These are phyloP conservation scores for Chalciporus piperatus DNA, from an alignment of 768 basidiomycete species.

Conservation along the genomic window DNA sequence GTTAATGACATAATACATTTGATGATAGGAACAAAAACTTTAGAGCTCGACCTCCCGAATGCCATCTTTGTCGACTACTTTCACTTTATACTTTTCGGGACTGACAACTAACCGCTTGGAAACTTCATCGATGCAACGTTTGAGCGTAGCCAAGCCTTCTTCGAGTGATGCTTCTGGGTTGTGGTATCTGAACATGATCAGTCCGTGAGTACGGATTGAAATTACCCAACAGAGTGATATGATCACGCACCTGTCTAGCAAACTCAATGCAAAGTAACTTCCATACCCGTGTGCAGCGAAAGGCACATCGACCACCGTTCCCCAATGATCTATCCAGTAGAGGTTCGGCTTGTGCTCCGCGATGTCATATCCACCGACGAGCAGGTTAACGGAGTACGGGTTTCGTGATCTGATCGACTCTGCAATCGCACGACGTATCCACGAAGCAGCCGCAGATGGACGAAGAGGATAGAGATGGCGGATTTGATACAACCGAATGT, in stretches of 20 bases:
- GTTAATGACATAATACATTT: slow-evolving; percentile 4
- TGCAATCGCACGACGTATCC: slow-evolving; percentile 90
- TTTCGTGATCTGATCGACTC: slow-evolving; percentile 83
- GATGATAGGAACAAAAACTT: slow-evolving; percentile 1
- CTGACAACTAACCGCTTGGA: slow-evolving; percentile 78
- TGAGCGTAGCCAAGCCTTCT: slow-evolving; percentile 80
- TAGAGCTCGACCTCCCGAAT: slow-evolving; percentile 76
- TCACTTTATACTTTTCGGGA: slow-evolving; percentile 81
- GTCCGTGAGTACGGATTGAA: slow-evolving; percentile 3
- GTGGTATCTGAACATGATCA: slow-evolving; percentile 63
- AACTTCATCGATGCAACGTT: slow-evolving; percentile 87
- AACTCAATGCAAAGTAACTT: slow-evolving; percentile 86
- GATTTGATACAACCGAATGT: slow-evolving; percentile 94
- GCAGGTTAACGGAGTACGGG: slow-evolving; percentile 89
- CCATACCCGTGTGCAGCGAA: slow-evolving; percentile 97
- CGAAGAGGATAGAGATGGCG: slow-evolving; percentile 87
- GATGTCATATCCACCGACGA: slow-evolving; percentile 90
- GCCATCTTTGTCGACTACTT: slow-evolving; percentile 91
- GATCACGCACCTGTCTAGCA: slow-evolving; percentile 74
- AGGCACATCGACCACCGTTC: slow-evolving; percentile 83
- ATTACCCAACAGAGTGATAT: background rate
- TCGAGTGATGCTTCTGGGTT: slow-evolving; percentile 82
- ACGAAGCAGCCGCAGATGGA: slow-evolving; percentile 88
- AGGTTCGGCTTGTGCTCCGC: slow-evolving; percentile 68
- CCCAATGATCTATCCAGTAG: slow-evolving; percentile 97